Percentiles rank a stretch among this genome's conserved stretches.
Evolutionary conservation across 2,329 filamentous ascomycete genomes (phyloP).

Genomic region (Pseudogymnoascus sp.): DNA sequence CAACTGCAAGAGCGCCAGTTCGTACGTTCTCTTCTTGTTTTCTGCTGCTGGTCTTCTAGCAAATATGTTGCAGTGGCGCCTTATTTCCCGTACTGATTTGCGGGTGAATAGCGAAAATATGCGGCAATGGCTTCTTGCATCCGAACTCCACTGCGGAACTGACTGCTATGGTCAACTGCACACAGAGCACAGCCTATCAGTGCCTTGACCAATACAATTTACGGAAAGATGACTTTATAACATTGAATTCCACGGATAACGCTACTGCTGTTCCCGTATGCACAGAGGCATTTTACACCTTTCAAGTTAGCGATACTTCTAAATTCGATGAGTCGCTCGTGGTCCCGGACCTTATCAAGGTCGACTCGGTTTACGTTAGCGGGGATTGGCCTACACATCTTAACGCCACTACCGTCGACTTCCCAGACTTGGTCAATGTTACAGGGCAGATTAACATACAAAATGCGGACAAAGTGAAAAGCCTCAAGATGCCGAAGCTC

Average conservation of each 20-base stretch:
- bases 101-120: not conserved
- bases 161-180: not conserved
- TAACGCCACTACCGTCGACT: not conserved
- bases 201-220: not conserved
- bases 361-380: not conserved
- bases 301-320: not conserved
- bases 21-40: not conserved
- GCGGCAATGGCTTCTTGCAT: not conserved
- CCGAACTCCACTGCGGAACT: not conserved
- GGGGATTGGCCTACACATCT: not conserved
- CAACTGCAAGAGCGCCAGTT: not conserved
- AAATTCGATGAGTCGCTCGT: not conserved
- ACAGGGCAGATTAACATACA: not conserved
- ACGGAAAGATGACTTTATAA: not conserved
- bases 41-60: not conserved
- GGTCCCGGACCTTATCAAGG: not conserved
- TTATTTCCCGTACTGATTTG: not conserved
- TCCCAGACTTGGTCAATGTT: not conserved
- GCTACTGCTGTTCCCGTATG: not conserved
- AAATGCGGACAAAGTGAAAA: not conserved
- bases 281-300: not conserved
- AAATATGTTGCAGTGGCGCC: not conserved
- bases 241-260: not conserved
- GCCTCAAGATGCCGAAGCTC: not conserved
- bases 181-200: not conserved